These are phyloP conservation scores for Hortiboletus rubellus DNA, from an alignment of 1,284 basidiomycete genomes.

Conservation along the genomic window DNA sequence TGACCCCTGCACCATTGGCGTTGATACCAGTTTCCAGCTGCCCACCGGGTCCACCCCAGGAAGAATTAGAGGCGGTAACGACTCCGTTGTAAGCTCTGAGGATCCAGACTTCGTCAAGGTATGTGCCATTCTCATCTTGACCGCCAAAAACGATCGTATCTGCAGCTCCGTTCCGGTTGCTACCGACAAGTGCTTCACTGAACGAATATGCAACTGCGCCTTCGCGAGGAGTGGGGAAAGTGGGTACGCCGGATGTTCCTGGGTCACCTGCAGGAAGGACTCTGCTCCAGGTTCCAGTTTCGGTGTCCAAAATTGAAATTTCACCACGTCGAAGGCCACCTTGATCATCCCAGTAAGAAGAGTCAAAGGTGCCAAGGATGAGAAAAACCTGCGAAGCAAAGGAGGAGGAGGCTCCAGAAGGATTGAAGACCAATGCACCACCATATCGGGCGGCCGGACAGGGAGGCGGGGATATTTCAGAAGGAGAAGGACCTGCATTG, in stretches of 20 bases:
- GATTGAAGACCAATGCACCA: constrained; percentile 60
- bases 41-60: constrained; percentile 69
- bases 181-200: constrained; percentile 55
- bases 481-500: constrained; percentile 39
- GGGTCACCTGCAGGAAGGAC: constrained; percentile 75
- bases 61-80: constrained; percentile 51
- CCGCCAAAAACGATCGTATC: constrained; percentile 83
- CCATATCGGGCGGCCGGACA: constrained; percentile 74
- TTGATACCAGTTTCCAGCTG: constrained; percentile 56
- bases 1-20: constrained; percentile 69
- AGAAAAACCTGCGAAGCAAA: constrained; percentile 67
- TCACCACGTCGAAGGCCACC: constrained; percentile 61
- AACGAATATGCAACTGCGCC: constrained; percentile 68
- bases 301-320: constrained; percentile 65
- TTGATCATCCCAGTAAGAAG: constrained; percentile 64
- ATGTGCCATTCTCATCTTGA: constrained; percentile 60
- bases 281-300: constrained; percentile 68
- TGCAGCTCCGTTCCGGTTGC: constrained; percentile 47
- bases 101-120: constrained; percentile 74
- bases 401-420: constrained; percentile 52
- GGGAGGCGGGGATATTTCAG: constrained; percentile 40
- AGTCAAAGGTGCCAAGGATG: constrained; percentile 64
- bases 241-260: constrained; percentile 37
- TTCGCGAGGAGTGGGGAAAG: constrained; percentile 63
- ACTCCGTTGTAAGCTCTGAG: constrained; percentile 65